Evolutionary conservation across 768 basidiomycete species (phyloP), one percentile per base, ranked within the genome.

Genomic region (Tricholoma matsutake): DNA sequence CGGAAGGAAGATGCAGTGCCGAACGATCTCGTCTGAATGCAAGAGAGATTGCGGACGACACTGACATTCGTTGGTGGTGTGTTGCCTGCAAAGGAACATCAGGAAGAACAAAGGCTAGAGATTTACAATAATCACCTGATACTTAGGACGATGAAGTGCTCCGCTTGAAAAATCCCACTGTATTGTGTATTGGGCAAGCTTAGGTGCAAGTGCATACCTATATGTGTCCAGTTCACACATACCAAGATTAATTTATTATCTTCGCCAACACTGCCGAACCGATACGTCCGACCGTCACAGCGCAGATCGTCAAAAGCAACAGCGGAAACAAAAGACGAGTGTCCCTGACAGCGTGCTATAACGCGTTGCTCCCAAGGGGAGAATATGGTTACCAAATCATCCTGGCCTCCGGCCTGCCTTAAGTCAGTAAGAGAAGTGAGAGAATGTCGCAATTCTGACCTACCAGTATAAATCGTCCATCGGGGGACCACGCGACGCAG

Each of bases 151-250:
- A 69, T 96, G 95, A n/a, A 97, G 76, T 5, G 88, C 87, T 28
- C 94, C 92, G 64, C 90, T 91, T 4, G 90, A 94, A 70, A 96
- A 97, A 72, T 96, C 95, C 95, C 95, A 98, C 92, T 94, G 64
- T 4, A 56, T 41, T 31, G 35, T 94, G 64, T 4, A 56, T 41
- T 31, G 35, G 52, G 52, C 11, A 34, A 60, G 39, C 59, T 74
- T 47, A 65, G 39, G 20, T 43, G 25, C 2, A 18, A 18, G 29
- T n/a, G n/a, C n/a, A n/a, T n/a, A n/a, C 29, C 4, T 3, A 10
- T 39, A 56, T 61, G 58, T 35, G 5, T 60, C 16, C 59, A 22
- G 14, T 28, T 37, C 25, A 55, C 18, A 72, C 85, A 57, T 70
- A 95, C 95, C 65, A 98, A 70, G 47, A 97, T 91, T 4, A 99